A percentile compares a stretch with the other conserved stretches of the same genome.
phyloP scores from a whole-genome alignment of 2,329 filamentous ascomycete species.

The Fusarium pininemorale region DNA sequence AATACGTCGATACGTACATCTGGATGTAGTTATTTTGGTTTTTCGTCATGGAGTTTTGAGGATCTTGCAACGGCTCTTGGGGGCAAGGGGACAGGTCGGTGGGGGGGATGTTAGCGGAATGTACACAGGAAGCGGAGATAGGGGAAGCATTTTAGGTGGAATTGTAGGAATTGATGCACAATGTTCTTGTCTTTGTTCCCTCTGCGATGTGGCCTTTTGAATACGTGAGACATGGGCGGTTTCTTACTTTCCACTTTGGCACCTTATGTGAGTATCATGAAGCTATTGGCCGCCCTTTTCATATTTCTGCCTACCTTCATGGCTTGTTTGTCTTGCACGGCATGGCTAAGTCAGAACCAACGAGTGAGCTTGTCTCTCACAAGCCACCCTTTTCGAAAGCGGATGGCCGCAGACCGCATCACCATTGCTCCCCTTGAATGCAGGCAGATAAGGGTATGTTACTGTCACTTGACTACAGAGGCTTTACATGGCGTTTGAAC shows the following conservation, averaged over 20 bases:
- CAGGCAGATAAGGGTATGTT: background rate
- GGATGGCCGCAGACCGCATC: background rate
- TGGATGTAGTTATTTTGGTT: constrained; percentile 53
- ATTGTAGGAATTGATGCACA: constrained; percentile 43
- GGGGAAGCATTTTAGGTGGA: constrained; percentile 14
- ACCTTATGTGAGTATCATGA: background rate
- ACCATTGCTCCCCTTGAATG: background rate
- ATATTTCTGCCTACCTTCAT: background rate
- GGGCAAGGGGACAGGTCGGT: constrained; percentile 15
- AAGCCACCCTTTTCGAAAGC: background rate
- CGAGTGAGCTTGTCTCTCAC: background rate
- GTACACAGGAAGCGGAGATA: constrained; percentile 34
- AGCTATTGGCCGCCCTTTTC: background rate
- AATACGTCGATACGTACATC: constrained; percentile 42
- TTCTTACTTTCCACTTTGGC: background rate
- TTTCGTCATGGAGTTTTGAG: constrained; percentile 51
- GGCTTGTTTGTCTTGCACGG: background rate
- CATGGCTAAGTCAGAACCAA: background rate
- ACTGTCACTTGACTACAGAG: background rate
- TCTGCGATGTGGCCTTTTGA: background rate
- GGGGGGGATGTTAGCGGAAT: constrained; percentile 34
- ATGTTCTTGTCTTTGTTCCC: constrained; percentile 29
- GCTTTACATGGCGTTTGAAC: background rate
- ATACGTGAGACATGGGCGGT: background rate
- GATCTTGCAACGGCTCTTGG: constrained; percentile 46